Conservation (phyloP, 768 basidiomycete species). For the Lactarius hengduanensis region DNA sequence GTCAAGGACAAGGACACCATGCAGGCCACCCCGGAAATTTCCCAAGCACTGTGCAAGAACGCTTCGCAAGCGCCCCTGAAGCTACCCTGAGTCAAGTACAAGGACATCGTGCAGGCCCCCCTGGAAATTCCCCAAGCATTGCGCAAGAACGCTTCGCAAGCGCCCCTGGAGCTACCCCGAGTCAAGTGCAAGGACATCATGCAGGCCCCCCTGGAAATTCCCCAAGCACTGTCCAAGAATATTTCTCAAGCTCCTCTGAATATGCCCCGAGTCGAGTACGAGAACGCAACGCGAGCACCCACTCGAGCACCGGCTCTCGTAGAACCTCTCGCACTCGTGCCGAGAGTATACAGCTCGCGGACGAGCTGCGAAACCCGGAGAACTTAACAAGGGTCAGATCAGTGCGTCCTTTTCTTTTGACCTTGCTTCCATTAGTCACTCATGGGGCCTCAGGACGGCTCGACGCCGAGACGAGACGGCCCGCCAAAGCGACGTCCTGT, state of each 20-base stretch:
- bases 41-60: conserved; percentile 5
- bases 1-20: background rate
- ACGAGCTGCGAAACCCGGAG: conserved; percentile 5
- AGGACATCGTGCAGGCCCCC: background rate
- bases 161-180: background rate
- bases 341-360: conserved; percentile 2
- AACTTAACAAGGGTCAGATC: background rate
- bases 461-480: background rate
- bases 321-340: background rate
- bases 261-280: background rate
- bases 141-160: background rate
- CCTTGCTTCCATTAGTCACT: conserved; percentile 1
- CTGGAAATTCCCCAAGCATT: background rate
- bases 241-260: too few species aligned
- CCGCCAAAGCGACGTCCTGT: conserved; percentile 17
- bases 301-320: conserved; percentile 1
- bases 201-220: too few species aligned
- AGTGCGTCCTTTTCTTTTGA: conserved; percentile 3
- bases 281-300: conserved; percentile 7
- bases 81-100: background rate
- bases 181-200: background rate
- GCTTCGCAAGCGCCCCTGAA: background rate
- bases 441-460: background rate
- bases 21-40: background rate
- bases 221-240: too few species aligned